phyloP scores from a whole-genome alignment of 73 alveolate genomes.

The Paramecium sexaurelia region DNA sequence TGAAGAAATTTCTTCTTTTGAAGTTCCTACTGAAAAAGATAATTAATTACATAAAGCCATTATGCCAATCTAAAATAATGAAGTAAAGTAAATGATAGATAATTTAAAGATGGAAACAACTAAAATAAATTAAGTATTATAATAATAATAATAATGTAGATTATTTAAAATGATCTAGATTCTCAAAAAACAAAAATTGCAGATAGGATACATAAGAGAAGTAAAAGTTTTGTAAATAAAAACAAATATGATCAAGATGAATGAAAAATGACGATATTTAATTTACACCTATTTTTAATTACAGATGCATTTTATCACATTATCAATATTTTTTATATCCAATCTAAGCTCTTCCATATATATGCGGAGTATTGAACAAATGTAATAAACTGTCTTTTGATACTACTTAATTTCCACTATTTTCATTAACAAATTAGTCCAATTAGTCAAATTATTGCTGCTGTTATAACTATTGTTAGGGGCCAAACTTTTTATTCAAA shows the following conservation, averaged over 20 bases:
- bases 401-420: background rate
- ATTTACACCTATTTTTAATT: background rate
- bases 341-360: conserved; percentile 11
- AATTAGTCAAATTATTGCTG: background rate
- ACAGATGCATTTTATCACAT: background rate
- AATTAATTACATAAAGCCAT: background rate
- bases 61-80: background rate
- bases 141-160: background rate
- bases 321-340: conserved; percentile 12
- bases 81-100: conserved; percentile 10
- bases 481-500: background rate
- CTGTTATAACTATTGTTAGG: background rate
- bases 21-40: background rate
- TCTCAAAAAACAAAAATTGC: background rate
- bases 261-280: background rate
- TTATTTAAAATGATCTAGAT: background rate
- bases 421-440: conserved; percentile 38
- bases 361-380: conserved; percentile 38
- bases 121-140: background rate
- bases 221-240: background rate
- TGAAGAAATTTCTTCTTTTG: background rate
- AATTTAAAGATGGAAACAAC: background rate
- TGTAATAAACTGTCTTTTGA: background rate
- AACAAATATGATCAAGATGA: background rate
- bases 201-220: background rate